Conservation (phyloP, 345 rosid species). For the Carallia brachiata region DNA sequence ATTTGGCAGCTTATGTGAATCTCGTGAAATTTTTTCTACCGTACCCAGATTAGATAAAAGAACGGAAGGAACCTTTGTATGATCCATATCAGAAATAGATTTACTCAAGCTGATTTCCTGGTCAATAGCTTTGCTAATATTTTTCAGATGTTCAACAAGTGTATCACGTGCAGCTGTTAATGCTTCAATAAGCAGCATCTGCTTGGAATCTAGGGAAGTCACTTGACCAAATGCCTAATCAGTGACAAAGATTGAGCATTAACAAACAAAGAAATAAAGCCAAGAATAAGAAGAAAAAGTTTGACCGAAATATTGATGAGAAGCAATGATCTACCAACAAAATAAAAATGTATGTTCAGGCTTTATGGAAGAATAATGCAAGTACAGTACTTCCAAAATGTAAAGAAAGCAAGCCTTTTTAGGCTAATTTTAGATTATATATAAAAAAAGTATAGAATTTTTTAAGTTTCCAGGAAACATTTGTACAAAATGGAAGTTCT, state of each 20-base stretch:
- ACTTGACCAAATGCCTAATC: constrained; percentile 47
- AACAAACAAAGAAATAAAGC: not conserved
- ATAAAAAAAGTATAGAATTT: too few relatives aligned
- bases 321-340: too few relatives aligned
- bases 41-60: constrained; percentile 32
- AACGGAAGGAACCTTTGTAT: constrained; percentile 37
- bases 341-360: too few relatives aligned
- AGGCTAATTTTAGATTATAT: constrained; percentile 29
- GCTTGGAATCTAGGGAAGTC: constrained; percentile 46
- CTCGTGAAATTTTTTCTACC: constrained; percentile 42
- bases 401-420: too few relatives aligned
- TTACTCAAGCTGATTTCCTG: constrained; percentile 47
- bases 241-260: constrained; percentile 1
- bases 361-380: too few relatives aligned
- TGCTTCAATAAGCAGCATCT: constrained; percentile 53
- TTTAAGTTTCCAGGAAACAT: too few relatives aligned
- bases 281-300: too few relatives aligned
- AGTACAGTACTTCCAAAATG: too few relatives aligned
- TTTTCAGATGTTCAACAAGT: constrained; percentile 55
- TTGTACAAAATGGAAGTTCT: constrained; percentile 9
- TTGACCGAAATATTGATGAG: too few relatives aligned
- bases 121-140: constrained; percentile 58
- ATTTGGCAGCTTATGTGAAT: constrained; percentile 52
- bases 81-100: constrained; percentile 43
- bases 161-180: constrained; percentile 57